These are phyloP conservation scores for Tolypocladium endophyticum DNA, from an alignment of 2,329 filamentous ascomycete species.

Conservation along the genomic window DNA sequence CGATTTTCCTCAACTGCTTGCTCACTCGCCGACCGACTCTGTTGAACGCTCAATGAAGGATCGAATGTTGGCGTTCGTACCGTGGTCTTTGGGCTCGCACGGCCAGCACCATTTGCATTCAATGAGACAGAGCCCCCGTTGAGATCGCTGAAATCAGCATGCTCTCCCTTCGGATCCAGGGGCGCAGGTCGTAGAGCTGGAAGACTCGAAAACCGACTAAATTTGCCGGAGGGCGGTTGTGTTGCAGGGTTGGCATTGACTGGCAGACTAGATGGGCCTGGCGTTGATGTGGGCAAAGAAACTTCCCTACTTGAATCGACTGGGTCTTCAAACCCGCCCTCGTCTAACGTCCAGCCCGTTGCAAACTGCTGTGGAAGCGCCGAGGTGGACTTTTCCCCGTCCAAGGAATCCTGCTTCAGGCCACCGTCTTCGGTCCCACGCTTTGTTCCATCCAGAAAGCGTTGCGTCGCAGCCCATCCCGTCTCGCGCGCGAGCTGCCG, in stretches of 20 bases:
- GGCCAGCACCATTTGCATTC: neutral
- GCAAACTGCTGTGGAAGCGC: neutral
- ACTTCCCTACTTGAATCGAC: neutral
- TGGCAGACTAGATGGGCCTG: neutral
- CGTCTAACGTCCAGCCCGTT: neutral
- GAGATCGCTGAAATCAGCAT: neutral
- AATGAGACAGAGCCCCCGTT: neutral
- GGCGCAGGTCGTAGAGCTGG: neutral
- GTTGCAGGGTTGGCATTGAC: neutral
- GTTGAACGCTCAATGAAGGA: neutral
- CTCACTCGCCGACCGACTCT: neutral
- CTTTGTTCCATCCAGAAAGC: neutral
- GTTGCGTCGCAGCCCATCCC: constrained; percentile 1
- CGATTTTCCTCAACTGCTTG: neutral
- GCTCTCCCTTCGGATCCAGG: neutral
- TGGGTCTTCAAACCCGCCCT: neutral
- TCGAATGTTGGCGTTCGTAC: neutral
- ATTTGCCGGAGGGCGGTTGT: neutral
- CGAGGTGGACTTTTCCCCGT: neutral
- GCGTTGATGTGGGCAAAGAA: neutral
- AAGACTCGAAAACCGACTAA: neutral
- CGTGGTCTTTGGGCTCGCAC: neutral
- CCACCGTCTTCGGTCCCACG: constrained; percentile 1
- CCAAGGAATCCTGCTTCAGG: neutral
- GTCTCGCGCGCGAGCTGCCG: constrained; percentile 16